Conservation (phyloP, 176 grass and related monocot species). For the Alloteropsis semialata region DNA sequence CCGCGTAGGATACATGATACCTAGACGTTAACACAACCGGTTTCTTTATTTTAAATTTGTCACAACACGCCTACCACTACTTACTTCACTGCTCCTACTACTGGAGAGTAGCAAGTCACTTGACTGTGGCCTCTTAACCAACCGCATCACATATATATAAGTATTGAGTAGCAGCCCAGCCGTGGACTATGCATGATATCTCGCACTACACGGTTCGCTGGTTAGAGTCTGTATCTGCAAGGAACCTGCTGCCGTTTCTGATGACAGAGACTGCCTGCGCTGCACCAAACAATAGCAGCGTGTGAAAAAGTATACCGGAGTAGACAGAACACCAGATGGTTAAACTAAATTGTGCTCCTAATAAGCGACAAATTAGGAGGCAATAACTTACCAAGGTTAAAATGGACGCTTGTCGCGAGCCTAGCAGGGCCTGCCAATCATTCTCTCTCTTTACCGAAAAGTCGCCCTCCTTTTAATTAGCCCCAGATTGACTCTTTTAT, state of each 20-base stretch:
- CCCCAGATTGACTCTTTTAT: neutral
- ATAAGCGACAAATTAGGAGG: neutral
- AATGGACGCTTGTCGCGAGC: neutral
- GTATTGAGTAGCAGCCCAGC: neutral
- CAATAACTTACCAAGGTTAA: neutral
- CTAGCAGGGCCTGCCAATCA: neutral
- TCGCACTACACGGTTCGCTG: neutral
- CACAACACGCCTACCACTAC: neutral
- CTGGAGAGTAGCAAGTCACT: neutral
- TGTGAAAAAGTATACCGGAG: neutral
- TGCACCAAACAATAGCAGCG: neutral
- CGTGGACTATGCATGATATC: neutral
- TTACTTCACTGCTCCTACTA: neutral
- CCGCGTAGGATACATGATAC: neutral
- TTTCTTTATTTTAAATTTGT: neutral
- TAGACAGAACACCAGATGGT: neutral
- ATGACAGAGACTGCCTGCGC: neutral
- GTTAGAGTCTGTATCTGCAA: neutral
- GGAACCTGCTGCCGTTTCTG: conserved; percentile 6
- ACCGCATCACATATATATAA: neutral
- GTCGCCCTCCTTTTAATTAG: neutral
- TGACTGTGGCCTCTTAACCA: no score
- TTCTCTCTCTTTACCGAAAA: neutral
- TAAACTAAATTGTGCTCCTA: neutral
- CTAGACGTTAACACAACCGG: conserved; percentile 15